phyloP scores from a whole-genome alignment of 1,139 yeast species.

The Kluyveromyces sp. region DNA sequence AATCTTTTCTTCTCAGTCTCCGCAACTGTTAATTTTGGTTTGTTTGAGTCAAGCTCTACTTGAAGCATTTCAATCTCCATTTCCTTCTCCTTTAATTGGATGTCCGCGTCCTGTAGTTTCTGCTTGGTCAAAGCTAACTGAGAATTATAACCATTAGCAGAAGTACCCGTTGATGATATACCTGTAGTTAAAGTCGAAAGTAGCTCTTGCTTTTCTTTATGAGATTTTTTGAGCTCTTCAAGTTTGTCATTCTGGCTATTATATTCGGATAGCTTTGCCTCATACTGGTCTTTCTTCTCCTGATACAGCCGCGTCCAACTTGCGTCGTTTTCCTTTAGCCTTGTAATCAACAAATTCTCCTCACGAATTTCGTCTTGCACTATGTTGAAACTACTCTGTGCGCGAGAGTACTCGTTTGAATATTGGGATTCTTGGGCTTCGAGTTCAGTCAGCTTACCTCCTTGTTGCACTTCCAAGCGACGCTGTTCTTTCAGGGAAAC shows the following conservation, averaged over 20 bases:
- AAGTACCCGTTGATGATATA: constrained; percentile 71
- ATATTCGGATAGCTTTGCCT: constrained; percentile 37
- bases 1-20: constrained; percentile 43
- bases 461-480: constrained; percentile 55
- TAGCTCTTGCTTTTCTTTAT: constrained; percentile 66
- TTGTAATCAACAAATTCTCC: constrained; percentile 33
- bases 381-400: constrained; percentile 57
- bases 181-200: constrained; percentile 84
- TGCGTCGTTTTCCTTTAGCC: constrained; percentile 17
- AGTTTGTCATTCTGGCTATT: constrained; percentile 40
- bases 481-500: constrained; percentile 47
- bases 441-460: constrained; percentile 53
- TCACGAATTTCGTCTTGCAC: constrained; percentile 48
- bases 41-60: constrained; percentile 46
- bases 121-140: constrained; percentile 65
- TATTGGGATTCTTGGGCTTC: constrained; percentile 54
- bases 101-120: constrained; percentile 47
- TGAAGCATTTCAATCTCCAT: constrained; percentile 53
- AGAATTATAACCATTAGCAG: constrained; percentile 73
- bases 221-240: constrained; percentile 41
- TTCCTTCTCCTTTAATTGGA: constrained; percentile 53
- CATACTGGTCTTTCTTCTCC: constrained; percentile 24
- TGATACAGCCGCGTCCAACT: constrained; percentile 23
- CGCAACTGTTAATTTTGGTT: constrained; percentile 50
- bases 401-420: constrained; percentile 61